phyloP scores from a whole-genome alignment of 495 filamentous ascomycete genomes.

The Bombardia bombarda region DNA sequence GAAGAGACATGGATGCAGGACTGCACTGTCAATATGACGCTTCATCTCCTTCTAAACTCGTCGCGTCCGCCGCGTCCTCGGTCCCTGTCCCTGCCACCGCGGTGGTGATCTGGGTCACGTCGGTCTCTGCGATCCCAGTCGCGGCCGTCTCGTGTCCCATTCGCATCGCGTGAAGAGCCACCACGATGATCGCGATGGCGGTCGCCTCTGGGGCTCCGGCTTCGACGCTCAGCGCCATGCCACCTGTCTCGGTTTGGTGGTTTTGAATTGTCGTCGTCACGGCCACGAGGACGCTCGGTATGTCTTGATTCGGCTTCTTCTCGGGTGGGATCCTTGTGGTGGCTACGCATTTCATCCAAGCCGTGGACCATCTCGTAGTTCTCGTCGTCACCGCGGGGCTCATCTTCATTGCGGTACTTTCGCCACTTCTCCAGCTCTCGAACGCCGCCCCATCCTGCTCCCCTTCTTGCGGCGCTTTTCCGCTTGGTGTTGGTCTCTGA shows the following conservation, averaged over 20 bases:
- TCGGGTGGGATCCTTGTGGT: constrained; percentile 16
- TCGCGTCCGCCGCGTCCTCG: constrained; percentile 6
- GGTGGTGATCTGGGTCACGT: constrained; percentile 10
- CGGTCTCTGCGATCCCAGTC: constrained; percentile 14
- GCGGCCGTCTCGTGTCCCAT: constrained; percentile 15
- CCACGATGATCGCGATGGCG: constrained; percentile 15
- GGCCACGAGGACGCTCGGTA: constrained; percentile 6
- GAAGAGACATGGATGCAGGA: background rate
- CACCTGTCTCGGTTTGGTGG: constrained; percentile 11
- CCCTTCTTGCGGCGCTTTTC: constrained; percentile 41
- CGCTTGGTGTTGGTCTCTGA: constrained; percentile 81
- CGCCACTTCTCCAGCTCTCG: constrained; percentile 77
- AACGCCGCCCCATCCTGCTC: constrained; percentile 89
- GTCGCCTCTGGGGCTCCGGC: constrained; percentile 31
- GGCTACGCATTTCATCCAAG: constrained; percentile 52
- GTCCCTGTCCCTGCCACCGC: constrained; percentile 11
- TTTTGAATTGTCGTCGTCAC: constrained; percentile 7
- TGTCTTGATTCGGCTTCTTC: constrained; percentile 3
- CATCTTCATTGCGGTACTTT: constrained; percentile 74
- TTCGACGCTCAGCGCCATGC: constrained; percentile 20
- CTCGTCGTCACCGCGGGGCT: constrained; percentile 32
- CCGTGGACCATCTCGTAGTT: constrained; percentile 80
- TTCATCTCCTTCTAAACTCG: constrained; percentile 14
- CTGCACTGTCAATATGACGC: background rate
- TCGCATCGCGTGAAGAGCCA: constrained; percentile 7